Conservation (phyloP, 768 basidiomycete species). For the Termitomyces sp. region DNA sequence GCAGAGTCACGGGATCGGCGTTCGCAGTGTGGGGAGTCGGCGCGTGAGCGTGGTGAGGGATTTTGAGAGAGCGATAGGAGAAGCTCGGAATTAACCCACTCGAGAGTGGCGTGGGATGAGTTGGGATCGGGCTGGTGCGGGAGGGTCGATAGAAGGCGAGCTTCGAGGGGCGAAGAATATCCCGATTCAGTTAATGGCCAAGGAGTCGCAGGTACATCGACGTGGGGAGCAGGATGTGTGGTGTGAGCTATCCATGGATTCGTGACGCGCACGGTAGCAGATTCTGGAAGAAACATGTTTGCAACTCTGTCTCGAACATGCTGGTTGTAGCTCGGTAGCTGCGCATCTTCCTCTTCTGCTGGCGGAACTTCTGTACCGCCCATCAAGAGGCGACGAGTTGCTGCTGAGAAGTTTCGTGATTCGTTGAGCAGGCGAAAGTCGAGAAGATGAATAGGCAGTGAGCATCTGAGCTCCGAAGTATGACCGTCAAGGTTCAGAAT, state of each 20-base stretch:
- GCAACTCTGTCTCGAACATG: slow-evolving; percentile 90
- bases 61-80: slow-evolving; percentile 53
- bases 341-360: slow-evolving; percentile 54
- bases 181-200: slow-evolving; percentile 23
- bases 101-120: slow-evolving; percentile 40
- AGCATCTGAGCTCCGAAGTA: slow-evolving; percentile 91
- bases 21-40: slow-evolving; percentile 10
- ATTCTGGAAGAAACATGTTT: slow-evolving; percentile 64
- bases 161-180: slow-evolving; percentile 32
- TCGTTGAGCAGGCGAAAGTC: slow-evolving; percentile 70
- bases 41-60: slow-evolving; percentile 24
- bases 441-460: slow-evolving; percentile 82
- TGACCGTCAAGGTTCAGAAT: slow-evolving; percentile 89
- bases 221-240: slow-evolving; percentile 26
- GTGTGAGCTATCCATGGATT: slow-evolving; percentile 54
- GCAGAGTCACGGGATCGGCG: slow-evolving; percentile 3
- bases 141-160: slow-evolving; percentile 32
- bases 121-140: slow-evolving; percentile 42
- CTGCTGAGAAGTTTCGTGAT: slow-evolving; percentile 63
- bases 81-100: slow-evolving; percentile 85
- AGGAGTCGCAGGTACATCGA: slow-evolving; percentile 14
- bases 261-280: slow-evolving; percentile 53
- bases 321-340: slow-evolving; percentile 84
- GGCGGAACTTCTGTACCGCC: slow-evolving; percentile 29
- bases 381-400: slow-evolving; percentile 67